Conservation (phyloP, 2,329 filamentous ascomycete species). For the Penicillium sp. region DNA sequence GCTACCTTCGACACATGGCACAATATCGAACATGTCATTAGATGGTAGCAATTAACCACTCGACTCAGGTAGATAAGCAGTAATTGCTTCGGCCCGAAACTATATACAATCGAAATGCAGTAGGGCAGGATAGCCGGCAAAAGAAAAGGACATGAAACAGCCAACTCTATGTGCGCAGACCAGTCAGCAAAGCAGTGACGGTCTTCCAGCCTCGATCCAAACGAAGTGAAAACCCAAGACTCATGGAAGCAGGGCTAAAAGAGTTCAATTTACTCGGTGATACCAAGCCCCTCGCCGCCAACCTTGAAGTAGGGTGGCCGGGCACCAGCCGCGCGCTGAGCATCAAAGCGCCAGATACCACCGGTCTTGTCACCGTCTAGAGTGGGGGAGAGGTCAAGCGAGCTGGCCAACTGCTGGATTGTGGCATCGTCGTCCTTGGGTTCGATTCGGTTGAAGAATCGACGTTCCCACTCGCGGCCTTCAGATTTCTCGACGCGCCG, state of each 20-base stretch:
- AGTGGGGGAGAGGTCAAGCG: constrained; percentile 34
- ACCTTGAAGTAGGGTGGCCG: constrained; percentile 41
- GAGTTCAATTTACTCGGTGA: constrained; percentile 16
- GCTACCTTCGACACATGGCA: no score
- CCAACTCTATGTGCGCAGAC: constrained; percentile 20
- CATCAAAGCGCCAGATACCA: constrained; percentile 65
- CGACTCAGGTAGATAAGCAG: constrained; percentile 5
- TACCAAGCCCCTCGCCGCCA: constrained; percentile 39
- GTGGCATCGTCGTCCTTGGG: constrained; percentile 33
- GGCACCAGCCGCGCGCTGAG: constrained; percentile 46
- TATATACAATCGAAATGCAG: constrained; percentile 25
- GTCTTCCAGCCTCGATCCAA: constrained; percentile 5
- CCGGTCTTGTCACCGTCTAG: constrained; percentile 62
- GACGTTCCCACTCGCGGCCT: constrained; percentile 69
- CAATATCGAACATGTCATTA: constrained; percentile 16
- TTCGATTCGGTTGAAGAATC: constrained; percentile 63
- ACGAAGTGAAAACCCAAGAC: constrained; percentile 1
- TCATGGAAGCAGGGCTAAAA: neutral
- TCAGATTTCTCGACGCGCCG: constrained; percentile 71
- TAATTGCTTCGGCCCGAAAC: constrained; percentile 12
- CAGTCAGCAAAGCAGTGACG: neutral
- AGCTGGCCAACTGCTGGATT: constrained; percentile 42
- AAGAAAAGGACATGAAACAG: constrained; percentile 10
- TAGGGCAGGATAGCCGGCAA: constrained; percentile 11
- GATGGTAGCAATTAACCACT: constrained; percentile 10